phyloP scores from a whole-genome alignment of 2,329 filamentous ascomycete genomes.

The Xylariaceae sp. region DNA sequence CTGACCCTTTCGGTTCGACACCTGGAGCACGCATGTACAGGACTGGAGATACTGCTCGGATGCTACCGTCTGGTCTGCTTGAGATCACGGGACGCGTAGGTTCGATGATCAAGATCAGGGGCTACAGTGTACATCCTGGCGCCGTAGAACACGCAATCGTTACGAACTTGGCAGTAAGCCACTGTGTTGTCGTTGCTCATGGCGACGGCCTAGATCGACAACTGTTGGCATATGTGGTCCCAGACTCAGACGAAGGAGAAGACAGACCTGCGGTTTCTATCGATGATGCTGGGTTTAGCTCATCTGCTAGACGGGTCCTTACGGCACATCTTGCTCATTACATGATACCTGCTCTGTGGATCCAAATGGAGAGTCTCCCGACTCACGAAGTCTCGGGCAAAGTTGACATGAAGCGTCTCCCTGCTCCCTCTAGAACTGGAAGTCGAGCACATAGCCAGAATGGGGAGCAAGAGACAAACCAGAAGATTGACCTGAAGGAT shows the following conservation, averaged over 20 bases:
- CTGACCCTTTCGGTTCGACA: conserved; percentile 60
- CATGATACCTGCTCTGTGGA: conserved; percentile 79
- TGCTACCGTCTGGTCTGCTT: conserved; percentile 65
- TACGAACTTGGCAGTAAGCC: conserved; percentile 65
- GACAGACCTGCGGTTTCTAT: conserved; percentile 63
- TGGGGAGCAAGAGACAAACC: conserved; percentile 48
- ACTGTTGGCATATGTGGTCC: conserved; percentile 73
- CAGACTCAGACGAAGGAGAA: conserved; percentile 57
- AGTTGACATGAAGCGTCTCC: conserved; percentile 69
- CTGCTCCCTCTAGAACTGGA: conserved; percentile 57
- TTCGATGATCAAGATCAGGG: conserved; percentile 77
- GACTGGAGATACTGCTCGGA: conserved; percentile 68
- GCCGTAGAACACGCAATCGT: conserved; percentile 74
- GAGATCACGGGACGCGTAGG: conserved; percentile 76
- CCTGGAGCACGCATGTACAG: conserved; percentile 68
- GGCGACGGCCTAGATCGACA: conserved; percentile 75
- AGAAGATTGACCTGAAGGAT: conserved; percentile 63
- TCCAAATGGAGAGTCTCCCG: conserved; percentile 67
- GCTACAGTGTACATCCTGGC: conserved; percentile 74
- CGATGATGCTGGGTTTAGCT: conserved; percentile 69
- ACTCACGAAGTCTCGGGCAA: conserved; percentile 80
- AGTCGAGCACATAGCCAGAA: conserved; percentile 39
- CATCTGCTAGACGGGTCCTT: conserved; percentile 63
- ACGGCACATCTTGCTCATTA: conserved; percentile 71
- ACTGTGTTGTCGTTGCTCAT: conserved; percentile 70